phyloP scores from a whole-genome alignment of 169 alveolate genomes.

The Cyclospora cayetanensis region DNA sequence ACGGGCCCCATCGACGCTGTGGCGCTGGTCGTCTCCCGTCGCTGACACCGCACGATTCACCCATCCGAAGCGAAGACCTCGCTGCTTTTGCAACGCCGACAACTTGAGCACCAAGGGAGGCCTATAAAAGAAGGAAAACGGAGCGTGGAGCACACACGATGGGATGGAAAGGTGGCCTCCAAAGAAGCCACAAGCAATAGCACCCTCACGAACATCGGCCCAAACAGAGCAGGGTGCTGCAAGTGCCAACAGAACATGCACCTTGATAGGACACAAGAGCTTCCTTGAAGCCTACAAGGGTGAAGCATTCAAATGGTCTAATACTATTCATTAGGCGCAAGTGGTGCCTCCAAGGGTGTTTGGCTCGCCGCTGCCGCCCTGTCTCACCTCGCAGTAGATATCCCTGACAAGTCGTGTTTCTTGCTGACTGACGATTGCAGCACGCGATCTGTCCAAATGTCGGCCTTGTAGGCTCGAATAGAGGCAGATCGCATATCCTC shows the following conservation, averaged over 20 bases:
- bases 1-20: not conserved
- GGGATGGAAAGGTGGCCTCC: too few relatives aligned
- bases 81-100: slow-evolving; percentile 6
- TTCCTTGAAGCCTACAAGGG: too few relatives aligned
- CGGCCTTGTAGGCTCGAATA: slow-evolving; percentile 76
- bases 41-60: slow-evolving; percentile 8
- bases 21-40: slow-evolving; percentile 4
- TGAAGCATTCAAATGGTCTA: too few relatives aligned
- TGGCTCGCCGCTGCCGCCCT: too few relatives aligned
- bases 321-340: too few relatives aligned
- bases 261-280: too few relatives aligned
- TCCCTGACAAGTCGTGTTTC: slow-evolving; percentile 78
- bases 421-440: slow-evolving; percentile 77
- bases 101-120: slow-evolving; percentile 40
- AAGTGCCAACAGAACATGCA: not conserved
- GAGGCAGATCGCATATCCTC: slow-evolving; percentile 77
- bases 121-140: not conserved
- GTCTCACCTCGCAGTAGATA: slow-evolving; percentile 73
- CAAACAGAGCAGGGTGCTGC: not conserved
- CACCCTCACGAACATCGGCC: not conserved
- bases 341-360: too few relatives aligned
- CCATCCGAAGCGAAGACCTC: slow-evolving; percentile 63
- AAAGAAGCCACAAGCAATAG: not conserved
- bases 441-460: slow-evolving; percentile 73
- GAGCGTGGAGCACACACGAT: too few relatives aligned